Evolutionary conservation across 768 basidiomycete genomes (phyloP), one percentile per base, ranked within the genome.

Genomic region (Xerocomus potaroensis): DNA sequence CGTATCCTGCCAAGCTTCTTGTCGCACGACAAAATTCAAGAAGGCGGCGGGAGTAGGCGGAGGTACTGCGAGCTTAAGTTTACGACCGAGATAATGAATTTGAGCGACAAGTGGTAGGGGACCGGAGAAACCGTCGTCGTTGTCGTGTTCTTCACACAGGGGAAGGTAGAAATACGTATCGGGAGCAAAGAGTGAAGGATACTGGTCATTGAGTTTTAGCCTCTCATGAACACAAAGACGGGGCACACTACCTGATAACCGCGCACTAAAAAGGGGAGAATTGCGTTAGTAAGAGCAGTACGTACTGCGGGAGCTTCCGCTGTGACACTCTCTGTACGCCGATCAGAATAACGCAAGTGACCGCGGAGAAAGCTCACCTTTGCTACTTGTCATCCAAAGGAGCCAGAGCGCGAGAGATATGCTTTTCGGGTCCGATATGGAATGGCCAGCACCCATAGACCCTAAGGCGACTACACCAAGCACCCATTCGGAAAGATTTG

Each of bases 161-260:
- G 76, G 74, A 10, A 77, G 59, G 32, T 66, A 57, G 50, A 75
- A 74, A 55, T 65, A 65, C n/a, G 64, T 50, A 48, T 77, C 76
- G 3, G 74, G 72, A 23, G 68, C 73, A 52, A 73, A 70, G 18
- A 68, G 31, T 1, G 71, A 70, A 16, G 76, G 65, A 45, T 70
- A 66, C 75, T 78, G 45, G 11, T 23, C 11, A 23, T 24, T 26
- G n/a, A 24, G 32, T 49, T 45, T 56, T 8, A 58, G 47, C 36
- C 37, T 9, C n/a, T 14, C 30, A 19, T 24, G 29, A 22, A 41
- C 18, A n/a, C 21, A 22, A 27, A 40, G 8, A 12, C 8, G 47
- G 29, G 12, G 23, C 15, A 37, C 56, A 57, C 40, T 57, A 76
- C 75, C 56, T 62, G 64, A 59, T 70, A 69, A 8, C 74, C 75